Base-by-base conservation (phyloP, 108 stramenopile genomes). In the Skeletonema tropicum region DNA sequence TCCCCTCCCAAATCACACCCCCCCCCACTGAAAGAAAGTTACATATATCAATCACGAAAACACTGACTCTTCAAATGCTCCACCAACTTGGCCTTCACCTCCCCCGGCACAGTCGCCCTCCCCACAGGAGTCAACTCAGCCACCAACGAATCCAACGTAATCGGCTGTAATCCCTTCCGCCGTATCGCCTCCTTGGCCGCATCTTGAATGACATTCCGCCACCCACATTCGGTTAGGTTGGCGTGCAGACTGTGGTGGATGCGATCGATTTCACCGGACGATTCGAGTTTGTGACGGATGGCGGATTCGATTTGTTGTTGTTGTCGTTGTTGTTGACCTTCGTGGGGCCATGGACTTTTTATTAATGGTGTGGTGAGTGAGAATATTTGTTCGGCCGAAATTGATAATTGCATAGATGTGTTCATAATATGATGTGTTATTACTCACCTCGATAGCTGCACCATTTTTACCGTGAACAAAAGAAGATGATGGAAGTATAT, bases 191-290 rank as follows among this genome's bases (percentile, higher is more conserved):
- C 88, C 58, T 80, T 83, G 76, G 80, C 80, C 57, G 80, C 67
- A 35, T 86, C 89, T 66, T 89, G 87, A 42, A 90, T 83, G 46
- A 83, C 87, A 59, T 90, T 87, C 31, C 90, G 66, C 90, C 90
- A 91, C 33, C 90, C 90, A 42, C 88, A 90, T 70, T 91, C 84
- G 33, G 89, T 74, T 13, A 91, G 76, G 9, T 86, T 71, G 33
- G 86, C 84, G 25, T 89, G 62, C 31, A 91, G 79, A 26, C 86
- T 46, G 74, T 90, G 86, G 25, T 89, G 87, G 32, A 90, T 78
- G 9, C 78, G 38, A 41, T 90, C 89, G 52, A 85, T 82, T 75
- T 91, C 87, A 23, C 87, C 90, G 0, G 90, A 32, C 2, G 61
- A 38, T 59, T 69, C 66, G 15, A 26, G 33, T 64, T 33, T 70